Evolutionary conservation across 1,139 yeast genomes (phyloP).

Genomic region (Zygoascus hellenicus): DNA sequence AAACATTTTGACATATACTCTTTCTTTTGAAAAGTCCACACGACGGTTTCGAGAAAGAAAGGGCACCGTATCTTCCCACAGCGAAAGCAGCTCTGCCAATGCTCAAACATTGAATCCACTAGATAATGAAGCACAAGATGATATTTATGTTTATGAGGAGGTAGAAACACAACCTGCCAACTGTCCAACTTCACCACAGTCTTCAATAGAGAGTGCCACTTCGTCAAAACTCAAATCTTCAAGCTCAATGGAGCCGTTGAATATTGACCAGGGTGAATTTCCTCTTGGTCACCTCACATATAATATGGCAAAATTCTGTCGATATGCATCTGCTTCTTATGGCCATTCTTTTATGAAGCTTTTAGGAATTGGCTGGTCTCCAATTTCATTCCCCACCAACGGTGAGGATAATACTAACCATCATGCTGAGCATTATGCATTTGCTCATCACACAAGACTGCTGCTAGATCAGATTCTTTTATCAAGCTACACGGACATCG

Average conservation of each 20-base stretch:
- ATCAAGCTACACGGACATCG: slow-evolving; percentile 29
- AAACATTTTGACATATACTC: slow-evolving; percentile 16
- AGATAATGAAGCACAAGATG: neutral
- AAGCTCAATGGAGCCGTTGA: neutral
- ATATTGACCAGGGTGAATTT: slow-evolving; percentile 15
- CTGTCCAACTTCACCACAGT: slow-evolving; percentile 10
- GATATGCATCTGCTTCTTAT: slow-evolving; percentile 34
- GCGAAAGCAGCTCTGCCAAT: neutral
- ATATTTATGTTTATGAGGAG: slow-evolving; percentile 3
- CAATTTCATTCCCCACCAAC: slow-evolving; percentile 9
- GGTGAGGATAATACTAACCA: slow-evolving; percentile 17
- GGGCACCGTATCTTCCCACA: slow-evolving; percentile 15
- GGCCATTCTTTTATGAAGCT: slow-evolving; percentile 35
- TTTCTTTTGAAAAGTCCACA: slow-evolving; percentile 21
- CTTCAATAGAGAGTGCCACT: slow-evolving; percentile 12
- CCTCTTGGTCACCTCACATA: slow-evolving; percentile 28
- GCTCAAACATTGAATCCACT: neutral
- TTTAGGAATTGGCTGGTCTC: slow-evolving; percentile 29
- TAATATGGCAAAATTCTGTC: slow-evolving; percentile 31
- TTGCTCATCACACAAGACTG: slow-evolving; percentile 32
- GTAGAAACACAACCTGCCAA: neutral
- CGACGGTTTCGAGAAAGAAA: slow-evolving; percentile 22
- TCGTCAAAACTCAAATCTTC: slow-evolving; percentile 7
- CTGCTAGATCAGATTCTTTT: slow-evolving; percentile 30
- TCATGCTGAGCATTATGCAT: slow-evolving; percentile 33